phyloP scores from a whole-genome alignment of 768 basidiomycete genomes.

The Sutorius australiensis region DNA sequence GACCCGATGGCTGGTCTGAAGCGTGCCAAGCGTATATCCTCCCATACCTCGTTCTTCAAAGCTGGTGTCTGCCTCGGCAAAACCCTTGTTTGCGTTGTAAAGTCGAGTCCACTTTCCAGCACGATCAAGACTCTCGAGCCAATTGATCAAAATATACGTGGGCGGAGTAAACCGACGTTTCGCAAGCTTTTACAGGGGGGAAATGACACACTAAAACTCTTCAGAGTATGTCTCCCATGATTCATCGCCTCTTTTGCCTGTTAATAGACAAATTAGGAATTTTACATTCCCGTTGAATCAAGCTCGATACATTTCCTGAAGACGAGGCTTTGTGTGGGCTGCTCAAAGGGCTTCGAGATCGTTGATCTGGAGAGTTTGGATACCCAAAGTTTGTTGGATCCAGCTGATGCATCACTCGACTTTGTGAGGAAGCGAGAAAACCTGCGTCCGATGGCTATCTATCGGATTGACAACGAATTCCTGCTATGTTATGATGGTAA shows the following conservation, averaged over 20 bases:
- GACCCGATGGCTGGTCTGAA: conserved; percentile 91
- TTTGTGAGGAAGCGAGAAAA: conserved; percentile 90
- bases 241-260: background rate
- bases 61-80: conserved; percentile 88
- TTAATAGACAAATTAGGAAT: conserved; percentile 57
- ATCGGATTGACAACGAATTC: conserved; percentile 95
- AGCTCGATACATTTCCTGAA: conserved; percentile 96
- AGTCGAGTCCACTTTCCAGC: conserved; percentile 89
- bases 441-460: conserved; percentile 92
- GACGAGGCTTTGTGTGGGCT: conserved; percentile 95
- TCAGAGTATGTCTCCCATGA: conserved; percentile 56
- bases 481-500: conserved; percentile 95
- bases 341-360: conserved; percentile 97
- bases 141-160: conserved; percentile 81
- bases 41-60: conserved; percentile 98
- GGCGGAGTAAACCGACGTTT: conserved; percentile 86
- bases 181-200: conserved; percentile 90
- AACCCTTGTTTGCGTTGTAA: conserved; percentile 94
- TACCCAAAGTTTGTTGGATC: conserved; percentile 93
- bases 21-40: conserved; percentile 91
- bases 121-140: conserved; percentile 98
- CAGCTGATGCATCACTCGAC: conserved; percentile 84
- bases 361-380: conserved; percentile 96
- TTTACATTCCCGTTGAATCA: conserved; percentile 97
- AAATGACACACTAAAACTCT: conserved; percentile 88